Evolutionary conservation across 176 grass and related monocot genomes (phyloP), one percentile per base, ranked within the genome.

Genomic region (sorghum (Sorghum bicolor)): DNA sequence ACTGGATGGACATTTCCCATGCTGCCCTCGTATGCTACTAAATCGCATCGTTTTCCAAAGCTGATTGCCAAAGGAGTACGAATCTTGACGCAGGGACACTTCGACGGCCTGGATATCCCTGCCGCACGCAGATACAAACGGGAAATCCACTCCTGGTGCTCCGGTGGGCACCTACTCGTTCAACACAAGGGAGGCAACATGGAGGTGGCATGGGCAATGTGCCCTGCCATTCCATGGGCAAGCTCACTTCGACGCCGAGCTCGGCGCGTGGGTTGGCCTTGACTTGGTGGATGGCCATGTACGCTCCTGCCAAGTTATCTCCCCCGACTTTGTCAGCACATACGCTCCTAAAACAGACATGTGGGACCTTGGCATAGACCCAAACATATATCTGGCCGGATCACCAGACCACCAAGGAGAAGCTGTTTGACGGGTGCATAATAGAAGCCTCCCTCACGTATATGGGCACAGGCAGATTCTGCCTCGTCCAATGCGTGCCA

Each of bases 101-200:
- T n/a, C n/a, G n/a, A n/a, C n/a, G n/a, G n/a, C n/a, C n/a, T n/a
- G n/a, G n/a, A n/a, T n/a, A n/a, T n/a, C n/a, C n/a, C n/a, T n/a
- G n/a, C n/a, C n/a, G n/a, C n/a, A n/a, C n/a, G n/a, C n/a, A n/a
- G n/a, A n/a, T n/a, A n/a, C n/a, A n/a, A n/a, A n/a, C n/a, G n/a
- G n/a, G n/a, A n/a, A n/a, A n/a, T n/a, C n/a, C n/a, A n/a, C 3
- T 15, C 44, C 44, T 16, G 4, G 13, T 4, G 2, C 15, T 50
- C 47, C 15, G 15, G 47, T 17, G 15, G 47, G 31, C 5, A 70
- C 79, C 64, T 81, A 26, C 79, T 81, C 79, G 0, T 81, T 81
- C 8, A 32, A 80, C 64, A 50, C 43, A 19, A 17, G 0, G 6
- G 9, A 17, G 40, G 33, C 3, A 0, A 12, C 7, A 4, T 80